Evolutionary conservation across 305 asterid species (phyloP).

Genomic region (Rubia tinctorum): DNA sequence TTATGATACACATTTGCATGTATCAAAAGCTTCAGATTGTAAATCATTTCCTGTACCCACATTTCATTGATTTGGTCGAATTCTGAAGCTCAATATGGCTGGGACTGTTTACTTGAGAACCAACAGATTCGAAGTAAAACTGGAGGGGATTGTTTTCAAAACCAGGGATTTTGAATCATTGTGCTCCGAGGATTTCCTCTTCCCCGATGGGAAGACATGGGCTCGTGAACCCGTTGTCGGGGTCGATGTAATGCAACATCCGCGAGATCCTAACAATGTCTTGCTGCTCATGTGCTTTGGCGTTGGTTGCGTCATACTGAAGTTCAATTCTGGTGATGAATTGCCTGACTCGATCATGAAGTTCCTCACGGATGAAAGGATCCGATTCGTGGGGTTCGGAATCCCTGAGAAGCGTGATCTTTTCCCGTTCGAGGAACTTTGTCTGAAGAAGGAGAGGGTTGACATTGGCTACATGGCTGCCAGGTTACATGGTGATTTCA

Average conservation of each 20-base stretch:
- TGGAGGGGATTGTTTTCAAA: conserved; percentile 84
- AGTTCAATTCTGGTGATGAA: conserved; percentile 48
- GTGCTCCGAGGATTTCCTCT: conserved; percentile 68
- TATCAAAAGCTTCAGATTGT: background rate
- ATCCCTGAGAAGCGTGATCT: conserved; percentile 63
- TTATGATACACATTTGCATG: background rate
- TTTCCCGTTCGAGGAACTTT: conserved; percentile 63
- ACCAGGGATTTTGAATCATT: conserved; percentile 62
- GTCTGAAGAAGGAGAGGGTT: conserved; percentile 32
- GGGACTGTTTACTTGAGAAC: conserved; percentile 77
- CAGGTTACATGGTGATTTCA: conserved; percentile 34
- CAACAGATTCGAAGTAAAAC: conserved; percentile 75
- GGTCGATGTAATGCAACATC: conserved; percentile 78
- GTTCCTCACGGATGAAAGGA: conserved; percentile 64
- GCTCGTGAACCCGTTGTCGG: conserved; percentile 69
- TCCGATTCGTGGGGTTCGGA: conserved; percentile 71
- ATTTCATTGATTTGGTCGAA: background rate
- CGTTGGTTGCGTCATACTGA: conserved; percentile 67
- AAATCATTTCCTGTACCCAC: background rate
- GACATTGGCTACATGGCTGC: conserved; percentile 76
- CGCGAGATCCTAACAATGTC: conserved; percentile 54
- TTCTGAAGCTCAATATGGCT: conserved; percentile 36
- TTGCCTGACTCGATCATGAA: conserved; percentile 47
- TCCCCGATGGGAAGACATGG: conserved; percentile 67
- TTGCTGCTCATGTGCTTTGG: conserved; percentile 58